Evolutionary conservation across 805 yeast species (phyloP).

Genomic region (Millerago galiae): DNA sequence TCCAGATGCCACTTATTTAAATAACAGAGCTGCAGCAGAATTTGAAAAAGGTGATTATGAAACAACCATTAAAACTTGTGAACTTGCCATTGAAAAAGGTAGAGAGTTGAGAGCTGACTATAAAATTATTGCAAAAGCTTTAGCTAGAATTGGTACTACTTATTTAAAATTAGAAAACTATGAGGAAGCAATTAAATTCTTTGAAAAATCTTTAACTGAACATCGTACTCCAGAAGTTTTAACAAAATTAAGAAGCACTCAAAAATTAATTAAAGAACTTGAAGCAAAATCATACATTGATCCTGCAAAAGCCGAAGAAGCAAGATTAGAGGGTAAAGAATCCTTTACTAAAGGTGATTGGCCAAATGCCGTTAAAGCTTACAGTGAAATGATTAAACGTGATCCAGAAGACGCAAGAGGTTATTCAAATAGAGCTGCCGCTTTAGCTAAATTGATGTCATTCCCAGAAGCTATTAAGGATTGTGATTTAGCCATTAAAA

Average conservation of each 20-base stretch:
- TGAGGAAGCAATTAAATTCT: constrained; percentile 65
- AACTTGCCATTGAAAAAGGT: constrained; percentile 81
- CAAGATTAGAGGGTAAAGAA: constrained; percentile 88
- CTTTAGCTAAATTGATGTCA: constrained; percentile 86
- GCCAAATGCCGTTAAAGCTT: constrained; percentile 94
- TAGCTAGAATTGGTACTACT: constrained; percentile 82
- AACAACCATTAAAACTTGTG: constrained; percentile 73
- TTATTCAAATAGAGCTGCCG: constrained; percentile 97
- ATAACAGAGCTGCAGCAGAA: constrained; percentile 97
- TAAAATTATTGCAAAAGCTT: constrained; percentile 85
- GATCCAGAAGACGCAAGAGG: constrained; percentile 97
- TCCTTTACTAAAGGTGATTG: constrained; percentile 86
- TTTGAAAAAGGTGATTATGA: constrained; percentile 92
- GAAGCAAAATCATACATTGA: constrained; percentile 77
- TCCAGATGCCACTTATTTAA: constrained; percentile 86
- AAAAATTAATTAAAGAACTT: constrained; percentile 72
- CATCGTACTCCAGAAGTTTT: constrained; percentile 94
- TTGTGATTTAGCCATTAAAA: constrained; percentile 81
- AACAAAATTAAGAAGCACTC: constrained; percentile 79
- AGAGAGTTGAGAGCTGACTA: constrained; percentile 88
- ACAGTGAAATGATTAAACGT: constrained; percentile 93
- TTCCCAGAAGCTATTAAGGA: constrained; percentile 96
- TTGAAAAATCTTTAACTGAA: constrained; percentile 91
- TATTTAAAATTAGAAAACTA: constrained; percentile 72
- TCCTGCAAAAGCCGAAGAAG: constrained; percentile 92